These are phyloP conservation scores for Ilex asprella DNA, from an alignment of 257 asterid species.

Conservation along the genomic window DNA sequence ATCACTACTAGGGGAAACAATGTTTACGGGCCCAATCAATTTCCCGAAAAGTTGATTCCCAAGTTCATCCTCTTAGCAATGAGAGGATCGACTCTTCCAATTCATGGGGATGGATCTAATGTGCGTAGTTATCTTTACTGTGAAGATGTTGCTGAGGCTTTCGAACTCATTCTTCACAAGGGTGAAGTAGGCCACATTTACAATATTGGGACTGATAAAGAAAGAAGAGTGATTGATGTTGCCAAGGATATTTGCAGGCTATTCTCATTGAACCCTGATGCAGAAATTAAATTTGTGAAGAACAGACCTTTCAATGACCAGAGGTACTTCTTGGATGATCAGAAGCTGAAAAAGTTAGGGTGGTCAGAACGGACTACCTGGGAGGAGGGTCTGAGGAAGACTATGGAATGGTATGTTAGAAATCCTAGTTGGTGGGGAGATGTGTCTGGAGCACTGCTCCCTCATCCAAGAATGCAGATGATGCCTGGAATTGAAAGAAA, in stretches of 20 bases:
- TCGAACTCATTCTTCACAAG: slow-evolving; percentile 16
- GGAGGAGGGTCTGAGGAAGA: slow-evolving; percentile 21
- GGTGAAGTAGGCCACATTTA: slow-evolving; percentile 22
- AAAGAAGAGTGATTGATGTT: slow-evolving; percentile 22
- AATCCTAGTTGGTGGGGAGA: slow-evolving; percentile 27
- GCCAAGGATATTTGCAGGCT: slow-evolving; percentile 20
- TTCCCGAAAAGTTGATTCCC: slow-evolving; percentile 21
- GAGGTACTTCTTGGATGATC: slow-evolving; percentile 23
- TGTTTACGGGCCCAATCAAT: slow-evolving; percentile 23
- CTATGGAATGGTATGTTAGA: slow-evolving; percentile 19
- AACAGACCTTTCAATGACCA: slow-evolving; percentile 23
- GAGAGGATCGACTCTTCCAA: slow-evolving; percentile 19
- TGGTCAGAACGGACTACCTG: slow-evolving; percentile 16
- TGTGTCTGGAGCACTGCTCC: slow-evolving; percentile 21
- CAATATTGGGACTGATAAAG: slow-evolving; percentile 21
- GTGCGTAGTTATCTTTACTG: slow-evolving; percentile 24
- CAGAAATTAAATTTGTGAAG: slow-evolving; percentile 15
- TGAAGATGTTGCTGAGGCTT: slow-evolving; percentile 26
- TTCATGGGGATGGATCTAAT: slow-evolving; percentile 21
- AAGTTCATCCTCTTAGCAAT: slow-evolving; percentile 22
- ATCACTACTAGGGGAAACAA: slow-evolving; percentile 24
- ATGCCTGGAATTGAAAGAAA: slow-evolving; percentile 17
- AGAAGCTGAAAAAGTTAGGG: slow-evolving; percentile 20
- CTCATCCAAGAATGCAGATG: slow-evolving; percentile 24
- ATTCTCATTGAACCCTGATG: slow-evolving; percentile 13